Percentiles rank a stretch among this genome's conserved stretches.
Evolutionary conservation across 2,329 filamentous ascomycete genomes (phyloP).

Genomic region (Monosporascus cannonballus): DNA sequence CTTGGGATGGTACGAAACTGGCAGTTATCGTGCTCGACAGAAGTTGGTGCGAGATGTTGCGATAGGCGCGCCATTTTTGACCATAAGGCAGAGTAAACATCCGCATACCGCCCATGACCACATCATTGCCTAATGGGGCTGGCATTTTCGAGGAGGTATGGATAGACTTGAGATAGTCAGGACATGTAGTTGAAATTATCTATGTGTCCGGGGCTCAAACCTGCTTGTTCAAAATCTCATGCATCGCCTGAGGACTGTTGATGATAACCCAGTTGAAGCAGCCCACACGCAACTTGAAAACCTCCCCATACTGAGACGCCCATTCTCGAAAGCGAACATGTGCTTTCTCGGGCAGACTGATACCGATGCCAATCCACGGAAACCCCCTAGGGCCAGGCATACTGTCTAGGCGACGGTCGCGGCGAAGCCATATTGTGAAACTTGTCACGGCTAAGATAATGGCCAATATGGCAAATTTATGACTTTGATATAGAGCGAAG

Average conservation of each 20-base stretch:
- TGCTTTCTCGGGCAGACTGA: slow-evolving; percentile 8
- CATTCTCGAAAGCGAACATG: slow-evolving; percentile 19
- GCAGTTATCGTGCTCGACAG: slow-evolving; percentile 28
- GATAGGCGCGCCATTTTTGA: slow-evolving; percentile 31
- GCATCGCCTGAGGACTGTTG: slow-evolving; percentile 35
- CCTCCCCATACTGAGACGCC: slow-evolving; percentile 36
- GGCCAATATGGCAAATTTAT: slow-evolving; percentile 1
- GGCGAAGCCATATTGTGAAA: slow-evolving; percentile 8
- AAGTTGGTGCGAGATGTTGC: slow-evolving; percentile 32
- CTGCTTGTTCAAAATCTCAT: slow-evolving; percentile 37
- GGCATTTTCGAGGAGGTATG: slow-evolving; percentile 30
- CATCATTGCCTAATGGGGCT: slow-evolving; percentile 31
- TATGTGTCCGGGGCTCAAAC: too few relatives aligned
- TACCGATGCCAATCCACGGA: slow-evolving; percentile 11
- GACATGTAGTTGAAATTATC: too few relatives aligned
- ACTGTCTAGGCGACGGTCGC: slow-evolving; percentile 10
- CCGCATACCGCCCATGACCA: slow-evolving; percentile 32
- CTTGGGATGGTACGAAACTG: slow-evolving; percentile 36
- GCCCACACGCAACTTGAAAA: slow-evolving; percentile 36
- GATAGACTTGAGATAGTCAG: too few relatives aligned
- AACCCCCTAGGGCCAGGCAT: slow-evolving; percentile 10
- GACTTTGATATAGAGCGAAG: neutral
- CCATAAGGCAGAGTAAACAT: slow-evolving; percentile 36
- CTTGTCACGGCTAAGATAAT: neutral
- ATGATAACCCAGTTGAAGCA: slow-evolving; percentile 40